Evolutionary conservation across 257 asterid genomes (phyloP), one percentile per base, ranked within the genome.

Genomic region (Jaltomata sinuosa): DNA sequence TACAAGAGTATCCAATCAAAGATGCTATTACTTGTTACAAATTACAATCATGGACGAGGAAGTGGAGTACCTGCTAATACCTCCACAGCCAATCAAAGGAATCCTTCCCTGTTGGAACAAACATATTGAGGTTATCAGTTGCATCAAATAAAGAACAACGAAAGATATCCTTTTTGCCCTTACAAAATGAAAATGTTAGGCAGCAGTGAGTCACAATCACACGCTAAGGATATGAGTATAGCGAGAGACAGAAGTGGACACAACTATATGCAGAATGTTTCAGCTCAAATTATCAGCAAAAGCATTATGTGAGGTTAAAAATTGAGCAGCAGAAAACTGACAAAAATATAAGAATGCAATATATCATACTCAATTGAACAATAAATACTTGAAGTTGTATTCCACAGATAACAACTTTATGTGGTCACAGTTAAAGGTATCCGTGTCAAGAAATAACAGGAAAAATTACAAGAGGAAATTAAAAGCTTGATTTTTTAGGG

Each of bases 1-100:
- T 74, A 22, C 38, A 14, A 45, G 36, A 45, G 6, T 22, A 22
- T 16, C 81, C 6, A 76, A 47, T 16, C 25, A 76, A 47, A 29
- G 61, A 76, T 16, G 27, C 14, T 12, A 81, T 15, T 68, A 65
- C 18, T 32, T 83, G 49, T 14, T 57, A 74, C 61, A 52, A 69
- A 40, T 14, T 57, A 74, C 61, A 52, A 69, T 57, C 80, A 83
- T 21, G 64, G 84, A 74, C 2, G 12, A 31, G 69, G 50, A 83
- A 84, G 47, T 72, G 55, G 68, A 29, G 54, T 89, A 96, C 99
- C 98, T 93, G 97, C 98, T 91, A 84, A 96, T 74, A 83, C 99
- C 98, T 85, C 99, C 99, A 83, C 97, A 92, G 85, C 99, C 98
- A 71, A 95, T 89, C 85, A 95, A 84, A 83, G 98, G 96, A 88